A percentile compares a stretch with the other conserved stretches of the same genome.
phyloP scores from a whole-genome alignment of 1,139 yeast species.

The Suhomyces terraborum region DNA sequence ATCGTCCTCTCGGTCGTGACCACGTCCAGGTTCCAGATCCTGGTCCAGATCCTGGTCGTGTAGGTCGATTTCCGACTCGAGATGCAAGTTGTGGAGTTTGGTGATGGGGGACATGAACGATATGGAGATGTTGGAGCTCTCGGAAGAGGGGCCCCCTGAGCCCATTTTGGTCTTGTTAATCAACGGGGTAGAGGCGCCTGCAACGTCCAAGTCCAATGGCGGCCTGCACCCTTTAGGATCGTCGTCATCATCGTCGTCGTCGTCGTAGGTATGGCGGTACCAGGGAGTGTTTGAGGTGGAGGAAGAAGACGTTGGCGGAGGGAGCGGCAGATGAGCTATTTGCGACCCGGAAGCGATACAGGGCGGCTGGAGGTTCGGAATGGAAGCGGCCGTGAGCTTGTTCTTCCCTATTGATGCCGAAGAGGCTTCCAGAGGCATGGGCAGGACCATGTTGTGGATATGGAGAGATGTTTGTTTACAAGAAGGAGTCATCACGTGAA shows the following conservation, averaged over 20 bases:
- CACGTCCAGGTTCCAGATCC: constrained; percentile 7
- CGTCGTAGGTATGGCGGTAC: constrained; percentile 16
- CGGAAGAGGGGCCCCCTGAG: constrained; percentile 8
- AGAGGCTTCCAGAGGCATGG: constrained; percentile 5
- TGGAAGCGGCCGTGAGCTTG: constrained; percentile 14
- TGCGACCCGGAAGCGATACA: constrained; percentile 4
- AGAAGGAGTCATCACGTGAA: constrained; percentile 3
- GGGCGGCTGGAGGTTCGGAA: constrained; percentile 21
- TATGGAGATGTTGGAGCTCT: constrained; percentile 20
- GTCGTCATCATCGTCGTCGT: constrained; percentile 24
- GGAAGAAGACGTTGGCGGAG: constrained; percentile 11
- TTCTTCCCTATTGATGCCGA: constrained; percentile 10
- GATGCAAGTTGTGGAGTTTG: constrained; percentile 20
- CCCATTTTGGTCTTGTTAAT: constrained; percentile 12
- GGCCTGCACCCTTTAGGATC: constrained; percentile 14
- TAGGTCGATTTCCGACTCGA: constrained; percentile 17
- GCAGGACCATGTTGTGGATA: constrained; percentile 10
- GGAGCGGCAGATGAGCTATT: constrained; percentile 6
- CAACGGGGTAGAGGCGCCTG: constrained; percentile 42
- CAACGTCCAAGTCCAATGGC: constrained; percentile 25
- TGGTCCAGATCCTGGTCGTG: constrained; percentile 7
- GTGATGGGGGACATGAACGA: constrained; percentile 41
- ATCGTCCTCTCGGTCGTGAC: constrained; percentile 11
- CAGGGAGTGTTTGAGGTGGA: constrained; percentile 15
- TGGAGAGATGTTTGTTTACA: constrained; percentile 8